phyloP scores from a whole-genome alignment of 768 basidiomycete species.

The Naganishia vishniacii region DNA sequence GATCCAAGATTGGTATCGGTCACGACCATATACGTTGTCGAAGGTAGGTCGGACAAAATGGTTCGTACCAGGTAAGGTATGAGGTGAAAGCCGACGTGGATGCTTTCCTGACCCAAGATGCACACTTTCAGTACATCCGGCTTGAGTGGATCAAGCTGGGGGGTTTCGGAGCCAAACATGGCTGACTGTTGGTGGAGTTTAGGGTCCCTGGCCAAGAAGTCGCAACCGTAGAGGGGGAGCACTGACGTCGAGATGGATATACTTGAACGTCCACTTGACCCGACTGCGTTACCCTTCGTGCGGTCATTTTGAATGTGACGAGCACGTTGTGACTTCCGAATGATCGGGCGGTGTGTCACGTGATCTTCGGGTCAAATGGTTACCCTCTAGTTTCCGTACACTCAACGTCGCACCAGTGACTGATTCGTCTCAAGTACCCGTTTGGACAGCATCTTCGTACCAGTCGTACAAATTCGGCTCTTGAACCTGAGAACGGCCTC shows the following conservation, averaged over 20 bases:
- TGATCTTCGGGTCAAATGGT: no score
- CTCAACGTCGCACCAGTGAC: no score
- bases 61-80: slow-evolving; percentile 65
- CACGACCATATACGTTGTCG: slow-evolving; percentile 82
- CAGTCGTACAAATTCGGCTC: no score
- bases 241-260: neutral
- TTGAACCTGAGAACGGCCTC: no score
- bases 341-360: no score
- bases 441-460: no score
- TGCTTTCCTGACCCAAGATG: slow-evolving; percentile 76
- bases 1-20: slow-evolving; percentile 86
- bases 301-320: no score
- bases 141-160: slow-evolving; percentile 15
- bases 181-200: neutral
- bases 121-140: slow-evolving; percentile 68
- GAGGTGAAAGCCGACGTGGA: slow-evolving; percentile 91
- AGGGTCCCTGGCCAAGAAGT: neutral
- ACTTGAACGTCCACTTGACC: no score
- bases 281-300: no score
- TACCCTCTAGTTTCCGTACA: no score
- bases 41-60: slow-evolving; percentile 63
- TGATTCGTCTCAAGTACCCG: no score
- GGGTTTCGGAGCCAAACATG: slow-evolving; percentile 9
- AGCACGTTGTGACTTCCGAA: no score
- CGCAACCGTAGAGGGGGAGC: neutral